Evolutionary conservation across 495 filamentous ascomycete genomes (phyloP).

Genomic region (Penicilliopsis zonata): DNA sequence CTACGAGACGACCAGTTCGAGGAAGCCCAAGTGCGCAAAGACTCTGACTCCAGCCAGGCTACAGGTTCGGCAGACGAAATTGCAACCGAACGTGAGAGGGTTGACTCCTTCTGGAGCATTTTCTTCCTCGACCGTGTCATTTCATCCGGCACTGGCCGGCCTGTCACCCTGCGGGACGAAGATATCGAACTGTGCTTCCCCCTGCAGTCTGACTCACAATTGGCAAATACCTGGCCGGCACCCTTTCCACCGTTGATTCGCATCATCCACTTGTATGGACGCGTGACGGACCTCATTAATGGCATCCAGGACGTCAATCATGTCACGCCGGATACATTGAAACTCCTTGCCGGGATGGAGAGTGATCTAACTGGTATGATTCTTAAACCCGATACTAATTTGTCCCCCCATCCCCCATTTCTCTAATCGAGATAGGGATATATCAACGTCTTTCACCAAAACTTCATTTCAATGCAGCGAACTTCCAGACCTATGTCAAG

Average conservation of each 20-base stretch:
- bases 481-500: conserved; percentile 67
- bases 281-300: conserved; percentile 73
- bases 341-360: conserved; percentile 60
- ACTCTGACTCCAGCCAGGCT: too few relatives aligned
- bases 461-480: conserved; percentile 67
- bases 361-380: conserved; percentile 51
- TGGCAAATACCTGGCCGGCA: conserved; percentile 52
- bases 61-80: conserved; percentile 26
- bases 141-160: conserved; percentile 69
- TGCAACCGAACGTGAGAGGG: conserved; percentile 55
- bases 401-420: not conserved
- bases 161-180: conserved; percentile 67
- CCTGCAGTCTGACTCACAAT: conserved; percentile 43
- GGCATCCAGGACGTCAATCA: conserved; percentile 65
- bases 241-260: conserved; percentile 69
- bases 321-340: conserved; percentile 57
- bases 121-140: conserved; percentile 79
- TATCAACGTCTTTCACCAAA: conserved; percentile 60
- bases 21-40: conserved; percentile 18
- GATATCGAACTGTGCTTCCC: conserved; percentile 73
- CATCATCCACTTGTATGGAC: conserved; percentile 73
- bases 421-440: conserved; percentile 31
- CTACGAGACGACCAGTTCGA: conserved; percentile 31
- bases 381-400: not conserved
- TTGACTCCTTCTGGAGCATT: conserved; percentile 77